phyloP scores from a whole-genome alignment of 805 yeast genomes.

The Candida rishiriensis region DNA sequence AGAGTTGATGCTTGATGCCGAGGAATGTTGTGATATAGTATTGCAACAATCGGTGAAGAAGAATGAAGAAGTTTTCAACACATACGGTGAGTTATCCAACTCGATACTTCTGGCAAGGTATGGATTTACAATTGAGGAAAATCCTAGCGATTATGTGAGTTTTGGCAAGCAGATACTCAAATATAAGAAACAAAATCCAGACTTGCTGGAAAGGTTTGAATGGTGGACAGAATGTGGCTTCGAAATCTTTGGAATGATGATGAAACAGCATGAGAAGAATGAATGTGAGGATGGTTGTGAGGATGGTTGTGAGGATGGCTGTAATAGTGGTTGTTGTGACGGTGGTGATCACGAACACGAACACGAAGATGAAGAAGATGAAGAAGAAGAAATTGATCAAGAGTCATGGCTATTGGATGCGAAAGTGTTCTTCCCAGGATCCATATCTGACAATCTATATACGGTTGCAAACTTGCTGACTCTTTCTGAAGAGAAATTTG shows the following conservation, averaged over 20 bases:
- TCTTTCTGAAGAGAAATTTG: conserved; percentile 24
- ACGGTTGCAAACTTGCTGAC: conserved; percentile 37
- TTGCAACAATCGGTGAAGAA: conserved; percentile 38
- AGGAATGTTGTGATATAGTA: conserved; percentile 69
- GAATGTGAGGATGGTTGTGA: conserved; percentile 7
- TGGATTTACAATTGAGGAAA: conserved; percentile 64
- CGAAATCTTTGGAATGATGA: conserved; percentile 8
- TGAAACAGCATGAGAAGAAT: conserved; percentile 9
- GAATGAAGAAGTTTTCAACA: conserved; percentile 68
- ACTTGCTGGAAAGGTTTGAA: conserved; percentile 14
- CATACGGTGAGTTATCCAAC: conserved; percentile 75
- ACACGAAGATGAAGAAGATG: conserved; percentile 18
- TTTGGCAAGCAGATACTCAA: conserved; percentile 44
- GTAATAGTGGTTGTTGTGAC: conserved; percentile 8
- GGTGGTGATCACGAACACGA: conserved; percentile 2
- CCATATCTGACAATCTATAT: conserved; percentile 39
- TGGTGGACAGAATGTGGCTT: conserved; percentile 26
- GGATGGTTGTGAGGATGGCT: conserved; percentile 4
- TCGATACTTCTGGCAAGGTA: conserved; percentile 66
- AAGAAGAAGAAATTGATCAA: conserved; percentile 31
- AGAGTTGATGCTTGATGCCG: conserved; percentile 35
- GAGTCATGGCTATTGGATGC: conserved; percentile 25
- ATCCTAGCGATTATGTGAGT: conserved; percentile 52
- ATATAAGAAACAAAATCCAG: conserved; percentile 13
- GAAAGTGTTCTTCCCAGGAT: conserved; percentile 43